Evolutionary conservation across 805 yeast genomes (phyloP).

Genomic region (Wickerhamiella brachini): DNA sequence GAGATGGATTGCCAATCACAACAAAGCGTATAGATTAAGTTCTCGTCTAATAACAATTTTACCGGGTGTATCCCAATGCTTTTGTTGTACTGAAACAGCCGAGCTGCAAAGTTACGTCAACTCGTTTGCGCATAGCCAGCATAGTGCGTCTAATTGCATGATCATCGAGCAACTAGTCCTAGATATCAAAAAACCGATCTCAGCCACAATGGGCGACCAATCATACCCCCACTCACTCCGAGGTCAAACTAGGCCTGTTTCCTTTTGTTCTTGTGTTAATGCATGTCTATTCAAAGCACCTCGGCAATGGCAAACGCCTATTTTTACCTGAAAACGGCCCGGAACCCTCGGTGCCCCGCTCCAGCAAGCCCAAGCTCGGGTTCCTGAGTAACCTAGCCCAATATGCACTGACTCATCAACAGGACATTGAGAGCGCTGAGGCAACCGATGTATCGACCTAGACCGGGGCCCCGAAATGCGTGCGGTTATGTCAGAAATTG

Average conservation of each 20-base stretch:
- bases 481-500: background rate
- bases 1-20: no score
- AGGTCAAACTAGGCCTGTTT: no score
- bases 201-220: background rate
- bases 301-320: background rate
- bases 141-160: background rate
- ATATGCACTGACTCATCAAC: background rate
- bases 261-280: no score
- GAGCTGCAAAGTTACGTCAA: background rate
- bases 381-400: background rate
- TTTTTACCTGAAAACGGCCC: background rate
- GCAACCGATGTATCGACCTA: background rate
- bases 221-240: no score
- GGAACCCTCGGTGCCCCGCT: background rate
- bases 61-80: background rate
- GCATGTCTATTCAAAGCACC: background rate
- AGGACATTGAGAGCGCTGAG: background rate
- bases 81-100: background rate
- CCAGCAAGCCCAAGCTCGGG: background rate
- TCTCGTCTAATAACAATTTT: no score
- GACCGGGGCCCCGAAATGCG: background rate
- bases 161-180: background rate
- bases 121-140: background rate
- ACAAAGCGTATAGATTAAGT: no score
- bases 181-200: background rate